Base-by-base conservation (phyloP, 2,329 filamentous ascomycete genomes). In the Colletotrichum theobromicola region DNA sequence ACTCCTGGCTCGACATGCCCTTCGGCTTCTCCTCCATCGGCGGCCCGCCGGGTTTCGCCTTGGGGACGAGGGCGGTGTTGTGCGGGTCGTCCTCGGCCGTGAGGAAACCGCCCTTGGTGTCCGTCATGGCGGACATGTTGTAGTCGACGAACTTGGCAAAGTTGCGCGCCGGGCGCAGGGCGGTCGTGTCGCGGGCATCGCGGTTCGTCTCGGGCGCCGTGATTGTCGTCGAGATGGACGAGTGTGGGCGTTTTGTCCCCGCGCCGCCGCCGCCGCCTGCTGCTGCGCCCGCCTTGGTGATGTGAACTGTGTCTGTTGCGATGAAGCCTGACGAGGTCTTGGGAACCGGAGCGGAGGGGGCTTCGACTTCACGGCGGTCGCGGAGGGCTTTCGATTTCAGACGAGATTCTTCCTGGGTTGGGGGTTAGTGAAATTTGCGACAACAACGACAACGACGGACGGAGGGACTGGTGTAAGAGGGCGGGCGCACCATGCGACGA, bases 71-170 rank as follows among this genome's bases (percentile, higher is more conserved):
- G 10, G 93, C 94, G 78, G 93, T 93, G 81, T 98, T 98, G 82
- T 93, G 92, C 1, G 97, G 97, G 83, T 99, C 97, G 81, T 99
- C 97, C 76, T 96, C 94, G 1, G 91, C 90, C n/a, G 93, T 94
- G 77, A 99, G 85, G 84, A 99, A 99, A 1, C 97, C 97, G 76
- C 97, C 97, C 82, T 98, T 98, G 1, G 96, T 98, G 83, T 99
- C 97, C 8, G 94, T 97, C 95, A 99, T 98, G 85, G 96, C 94
- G 82, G 94, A 96, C 85, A 99, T 97, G 83, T 99, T 97, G 85
- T 98, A 98, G 81, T 99, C 97, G 80, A 99, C 96, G 82, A 94
- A 98, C 83, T 97, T 96, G 75, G 94, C 92, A 78, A 98, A 98
- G 81, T 97, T 98, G 80, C 93, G 91, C 61, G 95, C 94, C 1